These are phyloP conservation scores for Podosphaera fusca DNA, from an alignment of 2,329 filamentous ascomycete genomes.

Conservation along the genomic window DNA sequence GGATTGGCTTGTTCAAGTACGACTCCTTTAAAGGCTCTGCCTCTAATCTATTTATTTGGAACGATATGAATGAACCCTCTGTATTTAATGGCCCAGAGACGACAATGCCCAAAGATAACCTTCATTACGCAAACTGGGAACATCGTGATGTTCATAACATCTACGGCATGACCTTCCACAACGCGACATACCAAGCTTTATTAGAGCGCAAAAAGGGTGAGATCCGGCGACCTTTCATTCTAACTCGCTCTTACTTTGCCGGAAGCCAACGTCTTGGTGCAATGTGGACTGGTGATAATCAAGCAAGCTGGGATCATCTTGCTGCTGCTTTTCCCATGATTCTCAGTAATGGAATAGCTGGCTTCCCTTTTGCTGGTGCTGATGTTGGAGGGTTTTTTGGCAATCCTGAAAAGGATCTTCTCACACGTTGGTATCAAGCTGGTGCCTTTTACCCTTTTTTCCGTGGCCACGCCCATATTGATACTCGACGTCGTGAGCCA, in stretches of 20 bases:
- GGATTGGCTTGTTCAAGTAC: conserved; percentile 72
- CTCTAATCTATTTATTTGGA: conserved; percentile 86
- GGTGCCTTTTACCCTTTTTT: conserved; percentile 97
- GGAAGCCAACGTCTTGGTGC: conserved; percentile 76
- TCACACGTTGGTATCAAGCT: conserved; percentile 88
- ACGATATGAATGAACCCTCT: conserved; percentile 98
- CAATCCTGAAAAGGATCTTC: conserved; percentile 77
- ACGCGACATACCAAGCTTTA: conserved; percentile 74
- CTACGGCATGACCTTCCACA: conserved; percentile 86
- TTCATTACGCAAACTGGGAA: conserved; percentile 82
- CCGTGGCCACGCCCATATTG: conserved; percentile 90
- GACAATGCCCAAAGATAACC: conserved; percentile 96
- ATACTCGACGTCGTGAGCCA: conserved; percentile 80
- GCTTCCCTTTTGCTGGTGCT: conserved; percentile 82
- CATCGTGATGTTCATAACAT: conserved; percentile 92
- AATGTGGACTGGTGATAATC: conserved; percentile 98
- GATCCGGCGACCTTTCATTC: conserved; percentile 64
- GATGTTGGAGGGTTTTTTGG: conserved; percentile 97
- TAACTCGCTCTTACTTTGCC: conserved; percentile 81
- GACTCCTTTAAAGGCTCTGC: conserved; percentile 67
- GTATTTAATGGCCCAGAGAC: conserved; percentile 97
- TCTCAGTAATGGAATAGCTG: conserved; percentile 73
- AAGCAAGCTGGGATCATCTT: conserved; percentile 77
- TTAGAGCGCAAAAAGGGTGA: conserved; percentile 71
- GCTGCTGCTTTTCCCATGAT: conserved; percentile 84